Evolutionary conservation across 225 moss, liverwort and hornwort genomes (phyloP), one percentile per base, ranked within the genome.

Genomic region (Neckera pumila): DNA sequence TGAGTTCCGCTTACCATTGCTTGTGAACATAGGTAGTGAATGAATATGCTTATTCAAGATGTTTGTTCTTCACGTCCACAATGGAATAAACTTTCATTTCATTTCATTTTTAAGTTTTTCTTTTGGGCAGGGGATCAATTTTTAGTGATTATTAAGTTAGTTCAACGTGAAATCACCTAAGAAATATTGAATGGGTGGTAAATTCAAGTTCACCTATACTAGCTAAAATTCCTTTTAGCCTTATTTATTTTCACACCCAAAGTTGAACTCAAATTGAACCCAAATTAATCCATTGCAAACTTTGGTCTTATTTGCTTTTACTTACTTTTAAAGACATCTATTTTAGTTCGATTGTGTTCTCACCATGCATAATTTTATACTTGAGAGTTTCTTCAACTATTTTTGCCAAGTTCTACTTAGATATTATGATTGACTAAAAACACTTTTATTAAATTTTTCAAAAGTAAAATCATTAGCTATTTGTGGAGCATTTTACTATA

Each of bases 131-230:
- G n/a, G n/a, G n/a, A n/a, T n/a, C n/a, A n/a, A n/a, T n/a, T n/a
- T 75, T 31, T 1, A 19, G 2, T 18, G 11, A 49, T 74, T 10
- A 47, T 4, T 1, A 2, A 2, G 20, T 31, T 20, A 2, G 7
- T 33, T 51, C 18, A 20, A 31, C 0, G 1, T 0, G 0, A 49
- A 75, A 75, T 49, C 21, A 51, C 6, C 4, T 18, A 58, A 4
- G 7, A 79, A 57, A 57, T 38, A 79, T 79, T 57, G n/a, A 57
- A 57, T 79, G 8, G 18, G 2, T 54, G 3, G 7, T 58, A 7
- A n/a, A n/a, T 3, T n/a, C 26, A 78, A n/a, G 23, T 53, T 36
- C 11, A 56, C 8, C 4, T 26, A 26, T n/a, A 11, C 2, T 26
- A 36, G 14, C 4, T 78, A 2, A 22, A 15, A 36, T 0, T 15